Percentiles rank a stretch among this genome's conserved stretches.
Conservation (phyloP, 805 yeast genomes). For the Ascoidea rubescens region DNA sequence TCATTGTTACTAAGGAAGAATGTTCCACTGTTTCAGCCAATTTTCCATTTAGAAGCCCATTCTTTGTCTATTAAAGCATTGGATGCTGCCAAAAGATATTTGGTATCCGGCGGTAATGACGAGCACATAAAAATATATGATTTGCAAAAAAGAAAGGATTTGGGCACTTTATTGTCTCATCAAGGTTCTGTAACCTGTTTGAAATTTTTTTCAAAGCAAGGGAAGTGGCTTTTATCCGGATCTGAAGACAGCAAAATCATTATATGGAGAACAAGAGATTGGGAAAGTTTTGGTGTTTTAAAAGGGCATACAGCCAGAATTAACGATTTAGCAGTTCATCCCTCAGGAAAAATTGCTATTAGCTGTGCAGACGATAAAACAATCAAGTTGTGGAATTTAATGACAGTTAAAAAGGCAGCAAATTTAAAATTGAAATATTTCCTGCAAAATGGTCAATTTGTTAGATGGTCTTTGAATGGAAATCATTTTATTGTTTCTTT, state of each 20-base stretch:
- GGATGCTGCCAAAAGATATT: constrained; percentile 69
- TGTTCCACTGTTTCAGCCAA: constrained; percentile 71
- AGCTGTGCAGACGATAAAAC: constrained; percentile 81
- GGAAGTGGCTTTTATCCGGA: constrained; percentile 84
- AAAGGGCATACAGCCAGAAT: constrained; percentile 83
- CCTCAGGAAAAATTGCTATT: constrained; percentile 78
- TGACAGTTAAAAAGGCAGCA: constrained; percentile 94
- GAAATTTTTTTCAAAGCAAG: constrained; percentile 45
- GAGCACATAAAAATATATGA: constrained; percentile 93
- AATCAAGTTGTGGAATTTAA: constrained; percentile 83
- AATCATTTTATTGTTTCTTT: constrained; percentile 65
- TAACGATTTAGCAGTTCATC: constrained; percentile 80
- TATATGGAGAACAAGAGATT: constrained; percentile 92
- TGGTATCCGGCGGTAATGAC: constrained; percentile 91
- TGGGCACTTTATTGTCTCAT: constrained; percentile 82
- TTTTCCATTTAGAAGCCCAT: constrained; percentile 94
- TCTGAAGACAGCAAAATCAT: constrained; percentile 83
- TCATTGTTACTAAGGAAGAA: constrained; percentile 50
- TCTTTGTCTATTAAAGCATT: constrained; percentile 75
- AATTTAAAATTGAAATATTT: constrained; percentile 47
- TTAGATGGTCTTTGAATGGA: constrained; percentile 60
- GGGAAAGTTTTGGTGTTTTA: constrained; percentile 83
- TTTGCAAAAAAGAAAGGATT: constrained; percentile 81
- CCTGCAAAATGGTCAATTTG: constrained; percentile 53
- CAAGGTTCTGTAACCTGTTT: constrained; percentile 77